These are phyloP conservation scores for Diutina mesorugosa DNA, from an alignment of 1,139 yeast genomes.

Conservation along the genomic window DNA sequence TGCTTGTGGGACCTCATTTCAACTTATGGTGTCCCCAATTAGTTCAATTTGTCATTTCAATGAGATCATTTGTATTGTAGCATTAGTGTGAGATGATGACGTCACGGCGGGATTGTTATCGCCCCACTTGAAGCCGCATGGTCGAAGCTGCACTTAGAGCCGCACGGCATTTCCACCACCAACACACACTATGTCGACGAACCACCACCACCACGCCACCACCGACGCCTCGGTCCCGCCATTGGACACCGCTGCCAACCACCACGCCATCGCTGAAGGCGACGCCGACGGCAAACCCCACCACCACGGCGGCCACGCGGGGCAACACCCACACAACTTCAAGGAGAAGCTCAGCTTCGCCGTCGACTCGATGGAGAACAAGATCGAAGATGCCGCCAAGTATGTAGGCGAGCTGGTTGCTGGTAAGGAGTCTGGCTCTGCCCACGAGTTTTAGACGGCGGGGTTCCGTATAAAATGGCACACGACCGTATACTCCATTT, in stretches of 20 bases:
- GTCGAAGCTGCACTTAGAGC: background rate
- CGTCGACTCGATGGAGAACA: background rate
- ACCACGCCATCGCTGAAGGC: background rate
- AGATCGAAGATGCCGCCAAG: conserved; percentile 1
- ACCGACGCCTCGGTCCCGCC: background rate
- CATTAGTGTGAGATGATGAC: too few species aligned
- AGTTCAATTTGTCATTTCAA: too few species aligned
- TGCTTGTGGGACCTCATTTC: too few species aligned
- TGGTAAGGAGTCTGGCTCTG: conserved; percentile 1
- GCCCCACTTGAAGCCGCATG: too few species aligned
- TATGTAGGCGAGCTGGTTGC: background rate
- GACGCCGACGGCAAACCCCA: background rate
- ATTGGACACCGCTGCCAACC: background rate
- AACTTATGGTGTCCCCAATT: too few species aligned
- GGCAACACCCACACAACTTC: background rate
- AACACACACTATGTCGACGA: background rate
- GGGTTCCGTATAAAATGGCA: background rate
- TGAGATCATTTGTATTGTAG: too few species aligned
- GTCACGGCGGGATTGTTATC: too few species aligned
- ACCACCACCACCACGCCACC: background rate
- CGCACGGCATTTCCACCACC: background rate
- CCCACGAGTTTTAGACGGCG: background rate
- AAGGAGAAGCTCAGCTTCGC: background rate
- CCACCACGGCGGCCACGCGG: conserved; percentile 1
- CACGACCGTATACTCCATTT: background rate